Evolutionary conservation across 2,329 filamentous ascomycete genomes (phyloP).

Genomic region (Pseudopithomyces maydicus): DNA sequence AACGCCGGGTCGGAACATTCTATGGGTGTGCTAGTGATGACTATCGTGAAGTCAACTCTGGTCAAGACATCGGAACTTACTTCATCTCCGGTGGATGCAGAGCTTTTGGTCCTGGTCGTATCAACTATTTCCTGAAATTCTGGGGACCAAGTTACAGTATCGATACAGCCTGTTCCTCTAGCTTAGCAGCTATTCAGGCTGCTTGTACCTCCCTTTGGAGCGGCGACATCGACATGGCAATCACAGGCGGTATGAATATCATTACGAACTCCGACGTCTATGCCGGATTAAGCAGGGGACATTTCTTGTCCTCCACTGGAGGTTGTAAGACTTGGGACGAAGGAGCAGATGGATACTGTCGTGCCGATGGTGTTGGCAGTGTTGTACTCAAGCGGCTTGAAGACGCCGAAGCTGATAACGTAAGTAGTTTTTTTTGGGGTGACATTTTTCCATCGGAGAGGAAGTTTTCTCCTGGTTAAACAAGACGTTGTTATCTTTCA

Average conservation of each 20-base stretch:
- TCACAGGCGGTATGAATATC: slow-evolving; percentile 28
- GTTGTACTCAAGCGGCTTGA: slow-evolving; percentile 34
- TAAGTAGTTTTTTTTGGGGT: too few species aligned
- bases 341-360: slow-evolving; percentile 30
- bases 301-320: slow-evolving; percentile 30
- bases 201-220: slow-evolving; percentile 33
- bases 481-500: too few species aligned
- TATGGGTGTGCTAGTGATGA: slow-evolving; percentile 20
- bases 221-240: slow-evolving; percentile 31
- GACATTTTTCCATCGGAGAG: too few species aligned
- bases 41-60: slow-evolving; percentile 23
- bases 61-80: slow-evolving; percentile 18
- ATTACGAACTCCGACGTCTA: slow-evolving; percentile 36
- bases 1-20: slow-evolving; percentile 20
- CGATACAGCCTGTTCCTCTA: slow-evolving; percentile 40
- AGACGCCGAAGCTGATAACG: slow-evolving; percentile 26
- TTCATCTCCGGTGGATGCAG: slow-evolving; percentile 56
- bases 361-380: slow-evolving; percentile 33
- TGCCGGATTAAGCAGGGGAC: slow-evolving; percentile 21
- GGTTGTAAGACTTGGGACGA: slow-evolving; percentile 35
- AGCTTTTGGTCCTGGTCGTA: slow-evolving; percentile 52
- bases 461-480: too few species aligned
- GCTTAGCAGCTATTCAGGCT: slow-evolving; percentile 12
- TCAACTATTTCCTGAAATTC: slow-evolving; percentile 41
- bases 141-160: slow-evolving; percentile 49